Evolutionary conservation across 164 flowering plant species (phyloP), one percentile per base, ranked within the genome.

Genomic region (Vitis amurensis): DNA sequence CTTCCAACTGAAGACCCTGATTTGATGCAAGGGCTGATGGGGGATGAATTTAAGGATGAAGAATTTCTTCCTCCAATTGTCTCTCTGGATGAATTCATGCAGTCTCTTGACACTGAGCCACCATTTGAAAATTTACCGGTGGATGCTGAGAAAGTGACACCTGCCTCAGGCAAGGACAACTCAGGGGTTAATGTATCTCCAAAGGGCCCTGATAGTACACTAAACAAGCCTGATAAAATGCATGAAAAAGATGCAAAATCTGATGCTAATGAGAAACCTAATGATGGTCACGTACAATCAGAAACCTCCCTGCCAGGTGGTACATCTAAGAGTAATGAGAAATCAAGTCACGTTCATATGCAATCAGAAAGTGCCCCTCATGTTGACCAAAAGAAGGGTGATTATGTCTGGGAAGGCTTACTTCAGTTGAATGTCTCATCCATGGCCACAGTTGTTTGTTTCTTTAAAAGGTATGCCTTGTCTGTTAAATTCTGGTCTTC

Each of bases 51-150:
- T 74, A 91, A 86, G 76, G 97, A 93, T 80, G 75, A 83, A 0
- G 97, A 86, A 29, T 85, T 86, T 75, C 97, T 96, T 76, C 98
- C 99, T 70, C 94, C 99, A 11, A 92, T 94, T 72, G 91, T 92
- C 29, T 96, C 99, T 50, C 77, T 96, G 14, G 98, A 93, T 80
- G 98, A 96, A 67, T 93, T 93, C 76, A 91, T 96, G 97, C 92
- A 92, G 67, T 93, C 96, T 19, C 89, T 92, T 72, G 77, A 93
- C 75, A 69, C 88, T 14, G 97, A 94, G 75, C 96, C 97, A 16
- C 97, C 97, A 9, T 92, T 88, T 83, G 91, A 87, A 59, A 80
- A 77, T 76, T 71, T 92, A 74, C 81, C 87, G 14, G 76, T 16
- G 10, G 91, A 78, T 77, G 71, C 80, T 66, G 91, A 47, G 30